A percentile compares a stretch with the other conserved stretches of the same genome.
Conservation (phyloP, 108 stramenopile species). For the Skeletonema costatum region DNA sequence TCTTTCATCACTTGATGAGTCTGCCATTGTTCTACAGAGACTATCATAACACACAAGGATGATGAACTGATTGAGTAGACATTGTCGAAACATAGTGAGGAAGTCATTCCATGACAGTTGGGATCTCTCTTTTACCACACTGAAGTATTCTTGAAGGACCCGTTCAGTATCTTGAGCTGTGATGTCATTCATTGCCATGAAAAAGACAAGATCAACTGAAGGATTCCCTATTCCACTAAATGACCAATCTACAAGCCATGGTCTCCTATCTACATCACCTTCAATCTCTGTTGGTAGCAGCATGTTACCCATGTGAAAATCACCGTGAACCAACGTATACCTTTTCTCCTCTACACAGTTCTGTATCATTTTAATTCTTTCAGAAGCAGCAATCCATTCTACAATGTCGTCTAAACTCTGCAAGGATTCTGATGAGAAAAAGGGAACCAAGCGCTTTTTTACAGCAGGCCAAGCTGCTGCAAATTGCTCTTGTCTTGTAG, state of each 20-base stretch:
- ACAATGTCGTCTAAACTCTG: conserved; percentile 4
- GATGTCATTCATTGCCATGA: conserved; percentile 11
- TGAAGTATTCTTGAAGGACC: conserved; percentile 2
- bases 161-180: background rate
- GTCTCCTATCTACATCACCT: conserved; percentile 9
- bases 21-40: conserved; percentile 32
- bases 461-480: conserved; percentile 16
- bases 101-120: conserved; percentile 29
- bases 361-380: conserved; percentile 3
- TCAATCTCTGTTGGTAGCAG: conserved; percentile 2
- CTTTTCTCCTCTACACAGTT: background rate
- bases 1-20: background rate
- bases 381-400: conserved; percentile 5
- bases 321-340: conserved; percentile 22
- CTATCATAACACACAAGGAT: conserved; percentile 49
- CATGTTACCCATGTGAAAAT: conserved; percentile 29
- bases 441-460: conserved; percentile 14
- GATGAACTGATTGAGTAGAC: conserved; percentile 43
- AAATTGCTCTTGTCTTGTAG: conserved; percentile 15
- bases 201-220: conserved; percentile 54
- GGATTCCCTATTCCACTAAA: conserved; percentile 52
- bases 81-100: conserved; percentile 29
- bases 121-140: background rate
- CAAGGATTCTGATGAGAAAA: background rate
- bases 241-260: conserved; percentile 51